Base-by-base conservation (phyloP, 441 rosid genomes). In the Arabidopsis hybrid region DNA sequence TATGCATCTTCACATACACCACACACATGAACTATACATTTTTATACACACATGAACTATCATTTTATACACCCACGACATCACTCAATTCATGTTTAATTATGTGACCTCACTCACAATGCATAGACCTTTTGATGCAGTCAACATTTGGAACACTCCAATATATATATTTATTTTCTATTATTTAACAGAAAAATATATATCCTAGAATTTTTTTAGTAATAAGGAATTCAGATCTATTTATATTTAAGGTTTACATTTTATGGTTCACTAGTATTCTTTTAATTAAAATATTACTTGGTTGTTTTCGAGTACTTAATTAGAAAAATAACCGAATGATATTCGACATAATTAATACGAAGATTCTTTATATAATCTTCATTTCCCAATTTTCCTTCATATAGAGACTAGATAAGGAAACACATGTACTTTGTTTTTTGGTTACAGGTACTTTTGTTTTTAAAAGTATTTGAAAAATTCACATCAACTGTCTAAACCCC, bases 401-500 rank as follows among this genome's bases (percentile, higher is more conserved):
- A 45, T 40, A 58, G 38, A 58, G 58, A 69, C 36, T 51, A 21
- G 60, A 16, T 43, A 29, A 50, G 61, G 68, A 40, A 40, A 61
- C 18, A 49, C 67, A 29, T 47, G 71, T 56, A 35, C 9, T 26
- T 26, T 26, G 29, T 39, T 46, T 49, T 29, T 63, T 61, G 49
- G 17, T 52, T 16, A 34, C 3, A 51, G 0, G 49, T 34, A 35
- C 14, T 53, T 53, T 43, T 43, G 36, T 63, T 42, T 60, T 8
- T 3, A 21, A 40, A 55, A 26, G 71, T 39, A 12, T 21, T 17
- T 13, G 49, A 56, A 56, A 32, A 39, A 13, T 39, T 49, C 34
- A 57, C 61, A 71, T 63, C 36, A 64, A 13, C 21, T 65, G 69
- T 65, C 42, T 59, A 49, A 70, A 65, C 61, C 59, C 38, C 75